Conservation (phyloP, 257 asterid genomes). For the Solanum neorickii region DNA sequence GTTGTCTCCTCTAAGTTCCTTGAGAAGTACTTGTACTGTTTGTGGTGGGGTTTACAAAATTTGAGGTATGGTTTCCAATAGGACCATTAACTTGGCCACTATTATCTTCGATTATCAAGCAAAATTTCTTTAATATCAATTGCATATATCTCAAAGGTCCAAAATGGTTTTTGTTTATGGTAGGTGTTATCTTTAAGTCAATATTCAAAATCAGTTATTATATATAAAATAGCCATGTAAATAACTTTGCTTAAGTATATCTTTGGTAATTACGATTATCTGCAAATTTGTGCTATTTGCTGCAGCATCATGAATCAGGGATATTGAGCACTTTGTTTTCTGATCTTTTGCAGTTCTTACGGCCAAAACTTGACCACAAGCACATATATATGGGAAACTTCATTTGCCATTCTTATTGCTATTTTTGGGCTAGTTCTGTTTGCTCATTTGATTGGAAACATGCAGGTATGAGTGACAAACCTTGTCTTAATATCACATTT, state of each 20-base stretch:
- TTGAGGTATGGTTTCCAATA: slow-evolving; percentile 36
- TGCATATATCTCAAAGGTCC: neutral
- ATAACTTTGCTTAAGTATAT: neutral
- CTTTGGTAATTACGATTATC: neutral
- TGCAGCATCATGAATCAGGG: neutral
- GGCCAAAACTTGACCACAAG: slow-evolving; percentile 71
- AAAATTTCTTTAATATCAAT: neutral
- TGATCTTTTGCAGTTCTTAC: slow-evolving; percentile 50
- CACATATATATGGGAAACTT: slow-evolving; percentile 66
- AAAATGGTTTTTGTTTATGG: neutral
- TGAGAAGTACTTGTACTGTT: slow-evolving; percentile 74
- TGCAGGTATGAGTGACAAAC: slow-evolving; percentile 48
- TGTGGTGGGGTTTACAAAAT: slow-evolving; percentile 94
- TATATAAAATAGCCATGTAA: neutral
- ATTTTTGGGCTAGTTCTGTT: slow-evolving; percentile 80
- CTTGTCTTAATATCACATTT: neutral
- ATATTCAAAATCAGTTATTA: neutral
- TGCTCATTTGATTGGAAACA: slow-evolving; percentile 84
- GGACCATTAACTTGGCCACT: neutral
- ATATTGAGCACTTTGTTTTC: neutral
- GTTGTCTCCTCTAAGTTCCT: slow-evolving; percentile 56
- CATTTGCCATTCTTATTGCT: slow-evolving; percentile 78
- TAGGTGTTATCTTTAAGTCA: neutral
- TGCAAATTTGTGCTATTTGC: neutral
- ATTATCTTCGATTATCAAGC: neutral